Conservation (phyloP, 331 rosid genomes). For the Malus hybrid region DNA sequence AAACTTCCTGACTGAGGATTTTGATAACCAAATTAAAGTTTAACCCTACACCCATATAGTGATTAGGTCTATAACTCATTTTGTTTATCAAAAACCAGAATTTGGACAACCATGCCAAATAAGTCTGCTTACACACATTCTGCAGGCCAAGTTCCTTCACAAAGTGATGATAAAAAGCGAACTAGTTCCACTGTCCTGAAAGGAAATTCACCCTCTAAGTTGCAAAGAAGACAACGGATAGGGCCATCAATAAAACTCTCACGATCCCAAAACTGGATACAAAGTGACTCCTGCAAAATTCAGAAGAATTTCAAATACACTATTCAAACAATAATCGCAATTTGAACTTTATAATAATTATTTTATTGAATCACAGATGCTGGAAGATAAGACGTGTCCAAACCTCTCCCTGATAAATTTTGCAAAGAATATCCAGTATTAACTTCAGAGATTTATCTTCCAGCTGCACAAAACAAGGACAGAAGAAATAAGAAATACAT, state of each 20-base stretch:
- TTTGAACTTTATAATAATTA: background rate
- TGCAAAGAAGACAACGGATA: constrained; percentile 72
- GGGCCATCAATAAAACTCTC: constrained; percentile 88
- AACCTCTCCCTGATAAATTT: constrained; percentile 93
- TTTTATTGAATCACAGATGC: constrained; percentile 1
- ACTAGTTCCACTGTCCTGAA: constrained; percentile 59
- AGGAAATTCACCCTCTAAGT: constrained; percentile 84
- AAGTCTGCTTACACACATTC: constrained; percentile 75
- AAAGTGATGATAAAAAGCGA: constrained; percentile 76
- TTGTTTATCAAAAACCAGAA: background rate
- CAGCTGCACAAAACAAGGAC: constrained; percentile 43
- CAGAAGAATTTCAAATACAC: constrained; percentile 10
- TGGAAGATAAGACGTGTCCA: constrained; percentile 38
- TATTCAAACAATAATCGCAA: constrained; percentile 1
- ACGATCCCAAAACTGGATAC: constrained; percentile 94
- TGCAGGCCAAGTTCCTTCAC: constrained; percentile 91
- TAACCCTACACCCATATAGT: background rate
- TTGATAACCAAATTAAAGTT: background rate
- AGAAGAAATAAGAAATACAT: constrained; percentile 27
- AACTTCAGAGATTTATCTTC: constrained; percentile 49
- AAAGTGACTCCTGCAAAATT: constrained; percentile 77
- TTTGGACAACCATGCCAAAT: background rate
- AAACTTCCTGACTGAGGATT: background rate
- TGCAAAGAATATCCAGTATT: constrained; percentile 83
- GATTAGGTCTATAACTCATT: background rate